Evolutionary conservation across 176 grass and related monocot species (phyloP), one percentile per base, ranked within the genome.

Genomic region (Aegilops speltoides): DNA sequence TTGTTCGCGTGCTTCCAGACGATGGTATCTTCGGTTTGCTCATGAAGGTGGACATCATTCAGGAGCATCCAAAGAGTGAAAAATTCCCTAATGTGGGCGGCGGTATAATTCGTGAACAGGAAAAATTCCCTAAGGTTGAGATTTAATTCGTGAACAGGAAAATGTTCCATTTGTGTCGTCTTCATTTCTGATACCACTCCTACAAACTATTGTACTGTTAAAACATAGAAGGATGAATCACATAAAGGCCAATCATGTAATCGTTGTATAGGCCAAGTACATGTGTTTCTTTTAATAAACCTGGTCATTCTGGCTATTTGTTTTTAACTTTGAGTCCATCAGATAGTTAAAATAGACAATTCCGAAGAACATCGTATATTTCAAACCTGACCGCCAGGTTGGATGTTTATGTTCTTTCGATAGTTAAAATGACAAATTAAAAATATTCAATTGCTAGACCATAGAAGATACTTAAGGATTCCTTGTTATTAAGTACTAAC

Each of bases 171-270:
- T 28, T 43, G 14, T 28, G 15, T 6, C 6, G 8, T 68, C 19
- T 34, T 71, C 65, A 41, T 81, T 31, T 73, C 5, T 8, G 15
- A 41, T 73, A 73, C 32, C 31, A 20, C n/a, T 69, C 19, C 10
- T 82, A 33, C 7, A 82, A 15, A 26, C 45, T 56, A 13, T 62
- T 41, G n/a, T 13, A 73, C 52, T 29, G 23, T 41, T 82, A 29
- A 82, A 82, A 69, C 32, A 24, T 74, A 41, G 43, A 82, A 83
- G 66, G 48, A 36, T 72, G 37, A 73, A n/a, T 9, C 56, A 20
- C 14, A 2, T 59, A 68, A 22, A 28, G 8, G 22, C 12, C 48
- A 68, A 82, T 17, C 23, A 69, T 82, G n/a, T n/a, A n/a, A n/a
- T n/a, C n/a, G n/a, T n/a, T n/a, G n/a, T n/a, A n/a, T n/a, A n/a